Base-by-base conservation (phyloP, 2,329 filamentous ascomycete species). In the Paracoccidioides brasiliensis region DNA sequence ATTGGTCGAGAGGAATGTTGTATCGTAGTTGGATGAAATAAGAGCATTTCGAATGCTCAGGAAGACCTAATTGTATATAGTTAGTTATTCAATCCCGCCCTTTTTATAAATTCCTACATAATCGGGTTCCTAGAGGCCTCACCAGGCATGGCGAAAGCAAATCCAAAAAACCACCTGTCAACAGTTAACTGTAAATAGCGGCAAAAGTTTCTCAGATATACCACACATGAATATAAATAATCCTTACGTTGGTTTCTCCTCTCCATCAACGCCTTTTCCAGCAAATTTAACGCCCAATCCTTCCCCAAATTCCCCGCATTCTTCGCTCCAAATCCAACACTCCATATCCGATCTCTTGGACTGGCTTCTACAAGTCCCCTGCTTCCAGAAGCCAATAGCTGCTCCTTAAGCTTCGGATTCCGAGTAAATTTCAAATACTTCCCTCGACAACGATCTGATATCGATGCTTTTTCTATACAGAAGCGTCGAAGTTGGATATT, bases 281-380 rank as follows among this genome's bases (percentile, higher is more conserved):
- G 54, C 48, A 63, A 54, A 57, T 71, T 70, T 56, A 64, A 46
- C 22, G 67, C 69, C 68, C 67, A 69, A 50, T 62, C 59, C 14
- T 58, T 52, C 52, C 66, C 61, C 40, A 57, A 64, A 6, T 55
- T 60, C 32, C 62, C 60, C 3, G 67, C 69, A 43, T 66, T 62
- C 35, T 64, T 64, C 38, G 59, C 61, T 43, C 64, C 63, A 58
- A 66, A 70, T 0, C 67, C 67, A 33, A 70, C 62, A 1, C 67
- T 67, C 67, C 67, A 70, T 37, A 69, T 62, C 53, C 64, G 56
- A 61, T 70, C 68, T 42, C 61, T 62, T 7, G 68, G 68, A 62
- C 69, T 70, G 1, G 68, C 64, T 60, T 70, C 68, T 2, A 68
- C 66, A 15, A 70, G 49, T 49, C 64, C 59, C 38, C 63, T 62